Evolutionary conservation across 1,284 basidiomycete genomes (phyloP).

Genomic region (Melampsora americana): DNA sequence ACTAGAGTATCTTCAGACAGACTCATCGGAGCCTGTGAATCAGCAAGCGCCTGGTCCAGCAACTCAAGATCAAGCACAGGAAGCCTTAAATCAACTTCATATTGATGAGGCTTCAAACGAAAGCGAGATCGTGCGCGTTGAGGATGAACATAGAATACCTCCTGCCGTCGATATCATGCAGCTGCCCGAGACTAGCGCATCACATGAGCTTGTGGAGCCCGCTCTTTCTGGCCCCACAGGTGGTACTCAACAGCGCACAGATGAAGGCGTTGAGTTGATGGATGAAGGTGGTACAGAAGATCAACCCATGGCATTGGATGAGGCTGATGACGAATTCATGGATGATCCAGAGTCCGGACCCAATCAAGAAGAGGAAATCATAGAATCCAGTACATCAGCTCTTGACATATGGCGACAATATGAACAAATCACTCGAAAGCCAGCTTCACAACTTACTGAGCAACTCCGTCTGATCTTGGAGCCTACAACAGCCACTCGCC

Average conservation of each 20-base stretch:
- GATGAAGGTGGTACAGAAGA: conserved; percentile 62
- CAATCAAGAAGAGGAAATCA: conserved; percentile 1
- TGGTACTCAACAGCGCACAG: background rate
- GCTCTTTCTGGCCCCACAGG: conserved; percentile 16
- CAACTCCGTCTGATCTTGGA: conserved; percentile 95
- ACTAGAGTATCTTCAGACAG: conserved; percentile 32
- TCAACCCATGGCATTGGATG: conserved; percentile 59
- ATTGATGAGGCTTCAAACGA: conserved; percentile 32
- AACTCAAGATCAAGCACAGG: conserved; percentile 37
- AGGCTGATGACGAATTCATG: conserved; percentile 8
- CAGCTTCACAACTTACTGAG: conserved; percentile 67
- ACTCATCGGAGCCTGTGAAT: background rate
- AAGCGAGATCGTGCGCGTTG: conserved; percentile 11
- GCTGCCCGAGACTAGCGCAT: conserved; percentile 51
- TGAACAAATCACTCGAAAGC: conserved; percentile 31
- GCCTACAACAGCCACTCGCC: conserved; percentile 86
- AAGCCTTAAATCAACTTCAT: conserved; percentile 21
- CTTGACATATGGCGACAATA: conserved; percentile 53
- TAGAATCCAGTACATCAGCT: background rate
- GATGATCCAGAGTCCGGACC: conserved; percentile 27
- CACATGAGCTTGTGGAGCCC: conserved; percentile 59
- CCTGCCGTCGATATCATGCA: conserved; percentile 46
- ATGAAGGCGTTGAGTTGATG: conserved; percentile 63
- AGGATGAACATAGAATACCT: conserved; percentile 53
- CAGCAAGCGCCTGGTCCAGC: conserved; percentile 41